Conservation (phyloP, 2,329 filamentous ascomycete genomes). For the Aspergillus sp. region DNA sequence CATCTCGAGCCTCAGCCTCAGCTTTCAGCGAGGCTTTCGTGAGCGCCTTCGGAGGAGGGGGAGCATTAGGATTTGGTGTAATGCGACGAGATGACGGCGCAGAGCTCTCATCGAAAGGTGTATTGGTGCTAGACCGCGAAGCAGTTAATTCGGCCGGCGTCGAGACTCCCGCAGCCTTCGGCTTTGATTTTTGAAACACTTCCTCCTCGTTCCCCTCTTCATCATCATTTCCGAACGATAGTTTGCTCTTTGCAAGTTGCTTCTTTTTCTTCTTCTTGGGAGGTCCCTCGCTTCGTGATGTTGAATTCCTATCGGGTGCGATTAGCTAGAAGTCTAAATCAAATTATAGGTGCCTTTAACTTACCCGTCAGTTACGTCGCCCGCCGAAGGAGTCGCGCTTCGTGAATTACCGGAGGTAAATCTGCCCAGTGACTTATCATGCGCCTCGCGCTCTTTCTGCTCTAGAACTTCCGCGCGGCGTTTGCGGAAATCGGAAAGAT, state of each 20-base stretch:
- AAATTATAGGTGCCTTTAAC: conserved; percentile 29
- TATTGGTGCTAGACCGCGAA: conserved; percentile 39
- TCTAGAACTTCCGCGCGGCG: conserved; percentile 92
- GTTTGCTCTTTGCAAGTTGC: conserved; percentile 56
- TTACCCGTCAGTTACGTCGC: conserved; percentile 59
- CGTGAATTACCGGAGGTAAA: conserved; percentile 48
- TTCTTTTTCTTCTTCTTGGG: conserved; percentile 61
- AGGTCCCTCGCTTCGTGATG: conserved; percentile 46
- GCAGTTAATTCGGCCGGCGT: conserved; percentile 40
- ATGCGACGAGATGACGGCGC: conserved; percentile 33
- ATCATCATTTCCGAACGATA: conserved; percentile 66
- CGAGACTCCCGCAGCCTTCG: conserved; percentile 22
- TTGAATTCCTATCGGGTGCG: conserved; percentile 56
- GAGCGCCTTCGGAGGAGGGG: conserved; percentile 66
- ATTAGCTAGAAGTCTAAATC: conserved; percentile 45
- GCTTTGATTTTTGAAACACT: not conserved
- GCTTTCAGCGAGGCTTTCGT: conserved; percentile 75
- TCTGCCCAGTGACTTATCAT: conserved; percentile 58
- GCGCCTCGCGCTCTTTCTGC: conserved; percentile 78
- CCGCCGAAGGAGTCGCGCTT: conserved; percentile 49
- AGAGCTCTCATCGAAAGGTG: conserved; percentile 33
- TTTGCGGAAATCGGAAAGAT: conserved; percentile 92
- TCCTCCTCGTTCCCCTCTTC: conserved; percentile 57
- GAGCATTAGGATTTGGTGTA: conserved; percentile 46
- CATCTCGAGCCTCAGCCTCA: conserved; percentile 75